These are phyloP conservation scores for Tricholoma sp. DNA, from an alignment of 768 basidiomycete species.

Conservation along the genomic window DNA sequence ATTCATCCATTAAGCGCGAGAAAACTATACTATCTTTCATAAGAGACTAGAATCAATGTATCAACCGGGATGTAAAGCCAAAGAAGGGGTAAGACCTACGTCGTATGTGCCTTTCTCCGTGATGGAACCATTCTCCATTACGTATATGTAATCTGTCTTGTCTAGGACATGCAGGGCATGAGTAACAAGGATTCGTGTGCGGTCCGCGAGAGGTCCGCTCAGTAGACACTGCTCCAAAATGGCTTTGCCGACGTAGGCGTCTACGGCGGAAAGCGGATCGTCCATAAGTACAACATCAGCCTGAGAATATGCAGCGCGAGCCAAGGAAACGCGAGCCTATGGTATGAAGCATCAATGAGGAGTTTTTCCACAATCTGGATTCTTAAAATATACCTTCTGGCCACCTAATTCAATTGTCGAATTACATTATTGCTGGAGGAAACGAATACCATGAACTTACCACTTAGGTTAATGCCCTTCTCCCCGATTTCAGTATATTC, in stretches of 20 bases:
- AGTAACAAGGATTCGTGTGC: slow-evolving; percentile 59
- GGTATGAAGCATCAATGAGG: slow-evolving; percentile 9
- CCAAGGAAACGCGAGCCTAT: slow-evolving; percentile 65
- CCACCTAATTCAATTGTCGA: slow-evolving; percentile 20
- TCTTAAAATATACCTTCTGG: slow-evolving; percentile 26
- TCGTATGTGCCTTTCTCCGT: slow-evolving; percentile 58
- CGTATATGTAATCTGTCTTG: slow-evolving; percentile 57
- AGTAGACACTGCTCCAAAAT: slow-evolving; percentile 60
- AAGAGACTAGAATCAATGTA: slow-evolving; percentile 32
- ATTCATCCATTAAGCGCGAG: slow-evolving; percentile 49
- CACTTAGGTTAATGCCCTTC: slow-evolving; percentile 67
- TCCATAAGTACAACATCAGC: slow-evolving; percentile 75
- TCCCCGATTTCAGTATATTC: slow-evolving; percentile 73
- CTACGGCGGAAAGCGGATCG: slow-evolving; percentile 77
- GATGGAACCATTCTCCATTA: slow-evolving; percentile 55
- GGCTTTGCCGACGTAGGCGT: slow-evolving; percentile 67
- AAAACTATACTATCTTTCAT: slow-evolving; percentile 39
- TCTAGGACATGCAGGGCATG: slow-evolving; percentile 56
- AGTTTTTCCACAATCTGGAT: slow-evolving; percentile 26
- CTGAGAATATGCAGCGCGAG: slow-evolving; percentile 69
- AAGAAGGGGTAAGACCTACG: slow-evolving; percentile 23
- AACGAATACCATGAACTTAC: slow-evolving; percentile 22
- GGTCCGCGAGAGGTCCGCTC: slow-evolving; percentile 42
- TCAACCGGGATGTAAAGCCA: background rate
- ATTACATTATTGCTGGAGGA: too few species aligned